These are phyloP conservation scores for Xylaria digitata DNA, from an alignment of 2,329 filamentous ascomycete species.

Conservation along the genomic window DNA sequence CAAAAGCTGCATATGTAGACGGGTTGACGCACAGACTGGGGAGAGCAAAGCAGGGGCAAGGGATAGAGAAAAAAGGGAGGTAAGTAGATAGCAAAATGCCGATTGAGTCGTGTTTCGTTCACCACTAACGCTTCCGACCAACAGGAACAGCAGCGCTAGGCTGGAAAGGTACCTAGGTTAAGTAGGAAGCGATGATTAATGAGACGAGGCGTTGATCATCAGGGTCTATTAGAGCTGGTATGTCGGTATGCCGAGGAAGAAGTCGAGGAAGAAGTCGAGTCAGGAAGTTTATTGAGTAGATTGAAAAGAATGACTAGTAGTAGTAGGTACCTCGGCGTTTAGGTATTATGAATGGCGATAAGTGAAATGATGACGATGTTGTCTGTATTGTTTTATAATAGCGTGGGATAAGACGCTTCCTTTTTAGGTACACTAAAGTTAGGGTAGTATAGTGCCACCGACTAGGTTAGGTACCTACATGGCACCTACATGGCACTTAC, in stretches of 20 bases:
- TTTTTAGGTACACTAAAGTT: not conserved
- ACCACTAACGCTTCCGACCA: slow-evolving; percentile 1
- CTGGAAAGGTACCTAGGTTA: not conserved
- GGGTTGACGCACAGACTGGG: slow-evolving; percentile 9
- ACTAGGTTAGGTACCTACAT: too few relatives aligned
- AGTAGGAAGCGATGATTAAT: too few relatives aligned
- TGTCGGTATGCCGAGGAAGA: not conserved
- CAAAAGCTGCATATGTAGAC: slow-evolving; percentile 17
- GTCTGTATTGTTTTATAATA: not conserved
- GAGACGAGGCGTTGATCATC: not conserved
- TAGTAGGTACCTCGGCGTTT: not conserved
- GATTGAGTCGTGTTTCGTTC: slow-evolving; percentile 24
- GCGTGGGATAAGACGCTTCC: slow-evolving; percentile 1
- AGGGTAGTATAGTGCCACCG: not conserved
- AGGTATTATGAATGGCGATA: not conserved
- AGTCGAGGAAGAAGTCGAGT: not conserved
- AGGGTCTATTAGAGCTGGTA: not conserved
- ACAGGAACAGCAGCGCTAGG: not conserved
- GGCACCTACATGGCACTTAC: not conserved
- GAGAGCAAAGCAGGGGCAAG: slow-evolving; percentile 23
- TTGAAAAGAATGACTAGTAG: not conserved
- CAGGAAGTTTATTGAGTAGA: not conserved
- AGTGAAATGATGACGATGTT: slow-evolving; percentile 18
- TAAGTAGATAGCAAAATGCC: slow-evolving; percentile 15
- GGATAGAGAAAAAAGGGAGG: slow-evolving; percentile 3